These are phyloP conservation scores for Euclidium syriacum DNA, from an alignment of 345 rosid species.

Conservation along the genomic window DNA sequence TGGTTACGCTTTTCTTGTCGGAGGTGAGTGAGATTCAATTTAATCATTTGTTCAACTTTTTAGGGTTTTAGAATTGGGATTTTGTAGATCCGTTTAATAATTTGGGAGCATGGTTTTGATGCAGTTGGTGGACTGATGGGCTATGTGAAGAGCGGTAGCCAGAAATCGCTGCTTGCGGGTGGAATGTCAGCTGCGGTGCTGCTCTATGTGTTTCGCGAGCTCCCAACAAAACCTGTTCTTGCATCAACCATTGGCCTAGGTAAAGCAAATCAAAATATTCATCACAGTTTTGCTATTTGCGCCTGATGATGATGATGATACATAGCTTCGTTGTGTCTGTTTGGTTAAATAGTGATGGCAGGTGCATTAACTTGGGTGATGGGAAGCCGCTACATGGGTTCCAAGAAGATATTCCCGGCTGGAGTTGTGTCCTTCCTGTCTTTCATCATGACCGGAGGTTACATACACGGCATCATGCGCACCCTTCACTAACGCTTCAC, in stretches of 20 bases:
- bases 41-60: background rate
- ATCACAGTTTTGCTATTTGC: background rate
- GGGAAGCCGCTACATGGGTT: conserved; percentile 77
- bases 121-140: conserved; percentile 93
- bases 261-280: conserved; percentile 27
- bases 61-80: background rate
- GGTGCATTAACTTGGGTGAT: conserved; percentile 68
- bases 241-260: conserved; percentile 89
- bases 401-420: conserved; percentile 84
- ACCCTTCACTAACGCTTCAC: conserved; percentile 42
- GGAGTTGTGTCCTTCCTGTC: conserved; percentile 86
- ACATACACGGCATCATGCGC: conserved; percentile 82
- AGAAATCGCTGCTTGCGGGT: conserved; percentile 79
- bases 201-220: conserved; percentile 60
- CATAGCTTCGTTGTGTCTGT: background rate
- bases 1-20: conserved; percentile 44
- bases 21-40: conserved; percentile 43
- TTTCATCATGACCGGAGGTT: conserved; percentile 83
- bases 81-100: background rate
- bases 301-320: no score
- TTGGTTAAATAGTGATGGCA: conserved; percentile 50
- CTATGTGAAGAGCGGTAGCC: conserved; percentile 84
- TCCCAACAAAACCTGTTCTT: conserved; percentile 65
- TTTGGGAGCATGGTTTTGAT: background rate
- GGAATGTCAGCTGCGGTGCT: conserved; percentile 67